These are phyloP conservation scores for Trichoderma asperellum DNA, from an alignment of 2,329 filamentous ascomycete species.

Conservation along the genomic window DNA sequence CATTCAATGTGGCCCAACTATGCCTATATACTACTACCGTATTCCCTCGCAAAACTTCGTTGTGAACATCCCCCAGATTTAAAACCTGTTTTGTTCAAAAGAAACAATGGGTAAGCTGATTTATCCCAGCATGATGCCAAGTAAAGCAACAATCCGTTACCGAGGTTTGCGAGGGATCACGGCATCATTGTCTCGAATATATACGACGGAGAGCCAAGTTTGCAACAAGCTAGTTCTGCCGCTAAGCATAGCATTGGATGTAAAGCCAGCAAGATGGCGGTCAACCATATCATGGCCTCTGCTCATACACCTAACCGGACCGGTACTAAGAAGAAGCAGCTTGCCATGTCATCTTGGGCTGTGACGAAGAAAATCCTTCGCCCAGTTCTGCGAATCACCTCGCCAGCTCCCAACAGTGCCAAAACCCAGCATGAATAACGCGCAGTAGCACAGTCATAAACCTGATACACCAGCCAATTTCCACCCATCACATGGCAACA, in stretches of 20 bases:
- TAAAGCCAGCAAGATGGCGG: neutral
- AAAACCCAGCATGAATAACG: neutral
- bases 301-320: neutral
- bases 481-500: slow-evolving; percentile 1
- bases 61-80: too few species aligned
- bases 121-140: too few species aligned
- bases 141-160: too few species aligned
- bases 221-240: neutral
- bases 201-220: neutral
- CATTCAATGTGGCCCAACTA: neutral
- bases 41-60: neutral
- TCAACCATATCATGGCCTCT: neutral
- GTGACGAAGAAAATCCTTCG: neutral
- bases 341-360: slow-evolving; percentile 3
- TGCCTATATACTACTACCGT: too few species aligned
- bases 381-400: neutral
- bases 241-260: neutral
- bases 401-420: neutral
- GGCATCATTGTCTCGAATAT: neutral
- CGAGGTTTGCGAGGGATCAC: too few species aligned
- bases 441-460: neutral
- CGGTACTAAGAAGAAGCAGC: neutral
- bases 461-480: neutral
- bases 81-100: too few species aligned
- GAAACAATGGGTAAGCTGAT: too few species aligned